Base-by-base conservation (phyloP, 257 asterid genomes). In the Galeopsis tetrahit region DNA sequence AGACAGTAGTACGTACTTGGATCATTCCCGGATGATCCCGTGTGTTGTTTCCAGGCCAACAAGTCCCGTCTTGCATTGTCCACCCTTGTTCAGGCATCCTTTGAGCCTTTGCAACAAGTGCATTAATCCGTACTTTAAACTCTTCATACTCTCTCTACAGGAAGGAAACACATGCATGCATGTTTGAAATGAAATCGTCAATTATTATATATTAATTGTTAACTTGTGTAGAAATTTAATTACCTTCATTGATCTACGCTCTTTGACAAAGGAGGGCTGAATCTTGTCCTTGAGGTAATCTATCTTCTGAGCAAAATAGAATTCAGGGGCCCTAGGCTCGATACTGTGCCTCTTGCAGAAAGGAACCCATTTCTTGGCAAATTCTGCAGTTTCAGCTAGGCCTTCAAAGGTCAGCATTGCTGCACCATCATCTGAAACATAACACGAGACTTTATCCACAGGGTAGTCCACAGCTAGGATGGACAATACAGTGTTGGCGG, bases 21-120 rank as follows among this genome's bases (percentile, higher is more conserved):
- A 87, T 87, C 92, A 87, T 87, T 87, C 92, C 92, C 2, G 92
- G 92, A 74, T 87, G 92, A 81, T 87, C 92, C 63, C 92, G 70
- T 44, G 89, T 73, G 78, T 85, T 87, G 78, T 89, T 89, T 77
- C 92, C 96, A 34, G 96, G 96, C 96, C 96, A 89, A 61, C 90
- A 39, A 63, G 92, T 89, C 76, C 96, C 96, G 60, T 89, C 96
- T 85, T 83, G 89, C 96, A 89, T 89, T 42, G 90, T 87, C 96
- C 96, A 89, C 69, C 96, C 96, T 77, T 88, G 91, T 83, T 88
- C 95, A 40, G 95, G 95, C 88, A 88, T 88, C 81, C 86, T 88
- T 74, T 84, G 91, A 46, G 95, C 95, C 78, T 88, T 88, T 35
- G 91, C 89, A 61, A 86, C 95, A 32, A 88, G 89, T 21, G 89